phyloP scores from a whole-genome alignment of 495 filamentous ascomycete species.

The Viridothelium virens region DNA sequence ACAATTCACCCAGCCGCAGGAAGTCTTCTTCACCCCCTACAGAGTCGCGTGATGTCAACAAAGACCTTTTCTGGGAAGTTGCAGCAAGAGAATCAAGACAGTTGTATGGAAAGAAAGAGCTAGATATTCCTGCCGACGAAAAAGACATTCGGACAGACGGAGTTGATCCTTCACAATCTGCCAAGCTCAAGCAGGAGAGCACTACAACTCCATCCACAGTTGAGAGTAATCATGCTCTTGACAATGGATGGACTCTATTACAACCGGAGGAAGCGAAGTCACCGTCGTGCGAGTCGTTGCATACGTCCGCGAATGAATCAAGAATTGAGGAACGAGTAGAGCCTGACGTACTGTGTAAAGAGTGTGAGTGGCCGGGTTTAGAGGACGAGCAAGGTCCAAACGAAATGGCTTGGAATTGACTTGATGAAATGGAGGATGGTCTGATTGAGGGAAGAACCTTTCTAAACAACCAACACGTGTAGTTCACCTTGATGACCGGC shows the following conservation, averaged over 20 bases:
- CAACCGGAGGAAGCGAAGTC: conserved; percentile 2
- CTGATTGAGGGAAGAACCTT: no score
- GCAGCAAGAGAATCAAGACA: conserved; percentile 1
- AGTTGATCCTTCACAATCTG: neutral
- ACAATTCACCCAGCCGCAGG: neutral
- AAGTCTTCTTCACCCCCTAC: neutral
- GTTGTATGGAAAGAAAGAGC: neutral
- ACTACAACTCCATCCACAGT: neutral
- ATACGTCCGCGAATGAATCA: neutral
- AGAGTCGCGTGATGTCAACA: neutral
- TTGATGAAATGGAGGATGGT: neutral
- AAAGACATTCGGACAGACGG: neutral
- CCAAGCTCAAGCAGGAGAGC: neutral
- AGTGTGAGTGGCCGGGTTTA: conserved; percentile 1
- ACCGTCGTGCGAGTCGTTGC: neutral
- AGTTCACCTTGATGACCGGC: no score
- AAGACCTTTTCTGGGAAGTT: neutral
- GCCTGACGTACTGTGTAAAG: conserved; percentile 1
- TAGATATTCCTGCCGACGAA: neutral
- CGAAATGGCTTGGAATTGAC: neutral
- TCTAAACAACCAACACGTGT: no score
- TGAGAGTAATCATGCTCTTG: neutral
- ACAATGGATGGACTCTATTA: conserved; percentile 10
- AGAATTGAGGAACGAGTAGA: neutral
- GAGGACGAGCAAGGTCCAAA: neutral